These are phyloP conservation scores for Suillus luteus DNA, from an alignment of 768 basidiomycete genomes.

Conservation along the genomic window DNA sequence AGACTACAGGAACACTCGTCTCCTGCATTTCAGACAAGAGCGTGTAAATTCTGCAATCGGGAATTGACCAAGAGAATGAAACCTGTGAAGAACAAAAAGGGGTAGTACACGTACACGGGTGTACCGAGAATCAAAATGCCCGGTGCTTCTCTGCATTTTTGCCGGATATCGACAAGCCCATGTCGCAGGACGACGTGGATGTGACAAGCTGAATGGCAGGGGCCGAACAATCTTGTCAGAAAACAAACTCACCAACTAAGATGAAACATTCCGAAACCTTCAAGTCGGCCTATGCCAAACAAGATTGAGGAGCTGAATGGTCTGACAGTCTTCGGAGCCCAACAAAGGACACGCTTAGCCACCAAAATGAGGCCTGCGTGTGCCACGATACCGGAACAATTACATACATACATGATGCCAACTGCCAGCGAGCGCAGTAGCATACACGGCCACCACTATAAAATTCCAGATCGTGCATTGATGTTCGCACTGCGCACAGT, in stretches of 20 bases:
- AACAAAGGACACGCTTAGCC: background rate
- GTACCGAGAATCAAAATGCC: background rate
- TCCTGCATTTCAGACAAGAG: background rate
- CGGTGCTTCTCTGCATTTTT: background rate
- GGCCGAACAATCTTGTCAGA: background rate
- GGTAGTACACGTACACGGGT: background rate
- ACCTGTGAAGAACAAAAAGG: background rate
- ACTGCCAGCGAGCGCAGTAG: background rate
- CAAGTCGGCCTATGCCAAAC: background rate
- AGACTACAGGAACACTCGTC: background rate
- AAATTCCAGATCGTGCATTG: background rate
- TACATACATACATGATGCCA: background rate
- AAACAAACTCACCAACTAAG: background rate
- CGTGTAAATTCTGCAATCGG: background rate
- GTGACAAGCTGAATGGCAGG: background rate
- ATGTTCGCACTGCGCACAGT: background rate
- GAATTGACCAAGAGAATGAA: background rate
- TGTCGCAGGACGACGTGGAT: background rate
- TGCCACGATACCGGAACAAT: background rate
- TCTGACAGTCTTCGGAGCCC: background rate
- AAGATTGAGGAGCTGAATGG: background rate
- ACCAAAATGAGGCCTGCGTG: too few species aligned
- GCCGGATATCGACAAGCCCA: background rate
- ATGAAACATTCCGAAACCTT: background rate
- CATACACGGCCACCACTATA: background rate